Base-by-base conservation (phyloP, 148 eudicot species). In the Amaranthus palmeri region DNA sequence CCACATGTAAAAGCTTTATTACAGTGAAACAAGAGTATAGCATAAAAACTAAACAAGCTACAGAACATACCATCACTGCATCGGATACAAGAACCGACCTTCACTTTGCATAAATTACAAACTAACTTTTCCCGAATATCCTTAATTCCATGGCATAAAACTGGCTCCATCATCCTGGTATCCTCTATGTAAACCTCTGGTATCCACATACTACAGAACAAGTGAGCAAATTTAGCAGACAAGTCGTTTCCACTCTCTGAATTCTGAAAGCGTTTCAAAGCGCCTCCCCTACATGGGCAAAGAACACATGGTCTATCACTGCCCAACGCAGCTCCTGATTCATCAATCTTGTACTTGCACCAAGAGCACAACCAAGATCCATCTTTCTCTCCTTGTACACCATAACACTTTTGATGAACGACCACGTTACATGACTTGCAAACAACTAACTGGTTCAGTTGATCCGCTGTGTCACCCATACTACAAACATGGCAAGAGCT, bases 41-140 rank as follows among this genome's bases (percentile, higher is more conserved):
- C 55, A 71, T 54, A 72, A 67, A 56, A 83, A 82, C 46, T 61
- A 75, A 76, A 69, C 74, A 82, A 85, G 82, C 81, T 73, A 78
- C 83, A 74, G 73, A 70, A 86, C 96, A 82, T 95, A 95, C 99
- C 99, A 74, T 92, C 86, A 60, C 96, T 91, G 90, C 99, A 95
- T 54, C 97, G 90, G 54, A 95, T 85, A 85, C 93, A 92, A 50
- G 89, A 83, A 67, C 99, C 99, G 54, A 70, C 80, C 85, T 83
- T 95, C 81, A 84, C 83, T 86, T 88, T 92, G 91, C 99, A 95
- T 77, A 95, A 63, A 80, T 82, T 78, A 87, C 99, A 95, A 43
- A 87, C 76, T 67, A 90, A 73, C 81, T 88, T 95, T 71, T 74
- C 80, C 74, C 97, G 83, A 10, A 86, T 85, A 68, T 90, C 97